A percentile compares a stretch with the other conserved stretches of the same genome.
These are phyloP conservation scores for Chaetomium cochliodes DNA, from an alignment of 495 filamentous ascomycete species.

Conservation along the genomic window DNA sequence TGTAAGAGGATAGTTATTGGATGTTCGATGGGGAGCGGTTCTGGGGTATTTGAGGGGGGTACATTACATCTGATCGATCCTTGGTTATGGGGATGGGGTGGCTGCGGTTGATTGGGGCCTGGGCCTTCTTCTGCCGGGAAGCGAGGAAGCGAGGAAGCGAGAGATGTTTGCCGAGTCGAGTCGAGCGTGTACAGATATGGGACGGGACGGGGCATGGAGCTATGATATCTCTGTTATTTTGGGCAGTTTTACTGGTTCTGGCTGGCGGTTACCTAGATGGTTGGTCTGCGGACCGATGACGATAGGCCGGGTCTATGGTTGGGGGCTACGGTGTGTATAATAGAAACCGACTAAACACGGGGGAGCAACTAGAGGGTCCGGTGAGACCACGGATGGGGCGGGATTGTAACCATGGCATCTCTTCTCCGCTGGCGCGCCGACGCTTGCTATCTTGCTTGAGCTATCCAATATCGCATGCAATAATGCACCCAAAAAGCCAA, in stretches of 20 bases:
- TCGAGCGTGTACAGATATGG: slow-evolving; percentile 2
- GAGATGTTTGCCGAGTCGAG: neutral
- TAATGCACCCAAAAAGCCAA: neutral
- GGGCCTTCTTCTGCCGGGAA: neutral
- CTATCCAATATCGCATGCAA: neutral
- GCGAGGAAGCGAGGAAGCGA: too few species aligned
- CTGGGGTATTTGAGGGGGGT: too few species aligned
- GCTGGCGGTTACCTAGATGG: neutral
- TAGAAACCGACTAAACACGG: neutral
- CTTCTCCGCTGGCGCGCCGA: slow-evolving; percentile 7
- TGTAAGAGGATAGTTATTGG: too few species aligned
- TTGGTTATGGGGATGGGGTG: too few species aligned
- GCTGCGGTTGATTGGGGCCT: too few species aligned
- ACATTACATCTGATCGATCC: too few species aligned
- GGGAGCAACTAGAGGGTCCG: slow-evolving; percentile 17
- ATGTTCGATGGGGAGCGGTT: too few species aligned
- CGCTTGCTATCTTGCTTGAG: neutral
- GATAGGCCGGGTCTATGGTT: neutral
- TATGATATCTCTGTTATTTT: slow-evolving; percentile 1
- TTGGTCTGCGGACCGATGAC: neutral
- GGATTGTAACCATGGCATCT: slow-evolving; percentile 12
- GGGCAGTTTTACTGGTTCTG: slow-evolving; percentile 9
- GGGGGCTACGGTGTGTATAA: slow-evolving; percentile 10
- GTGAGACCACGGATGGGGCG: slow-evolving; percentile 9
- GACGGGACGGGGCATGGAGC: neutral